Conservation (phyloP, 768 basidiomycete genomes). For the Terana coerulea region DNA sequence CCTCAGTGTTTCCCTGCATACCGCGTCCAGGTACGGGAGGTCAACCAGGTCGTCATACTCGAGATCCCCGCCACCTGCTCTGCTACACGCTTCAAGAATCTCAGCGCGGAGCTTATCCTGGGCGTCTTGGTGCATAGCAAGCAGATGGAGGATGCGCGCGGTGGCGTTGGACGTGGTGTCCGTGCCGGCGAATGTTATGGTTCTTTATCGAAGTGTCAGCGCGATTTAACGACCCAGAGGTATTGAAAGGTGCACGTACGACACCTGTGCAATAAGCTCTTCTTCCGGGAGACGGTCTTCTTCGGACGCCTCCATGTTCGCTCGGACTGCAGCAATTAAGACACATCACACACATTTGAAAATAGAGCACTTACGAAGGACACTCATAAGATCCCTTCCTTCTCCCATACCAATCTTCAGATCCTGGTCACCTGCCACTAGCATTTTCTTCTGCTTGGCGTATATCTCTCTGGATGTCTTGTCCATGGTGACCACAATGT, state of each 20-base stretch:
- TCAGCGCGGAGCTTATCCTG: constrained; percentile 10
- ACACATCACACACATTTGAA: not conserved
- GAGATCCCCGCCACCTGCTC: constrained; percentile 15
- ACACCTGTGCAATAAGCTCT: constrained; percentile 12
- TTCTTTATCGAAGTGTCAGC: too few species aligned
- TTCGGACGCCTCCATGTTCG: constrained; percentile 6
- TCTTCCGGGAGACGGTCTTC: constrained; percentile 12
- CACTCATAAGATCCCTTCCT: constrained; percentile 45
- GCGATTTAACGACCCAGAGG: too few species aligned
- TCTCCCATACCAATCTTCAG: constrained; percentile 4
- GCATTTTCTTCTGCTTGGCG: constrained; percentile 32
- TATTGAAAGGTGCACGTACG: constrained; percentile 1
- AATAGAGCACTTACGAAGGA: constrained; percentile 33
- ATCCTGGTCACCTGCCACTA: constrained; percentile 26
- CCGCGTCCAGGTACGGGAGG: constrained; percentile 13
- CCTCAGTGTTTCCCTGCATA: constrained; percentile 11
- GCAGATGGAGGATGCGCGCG: constrained; percentile 4
- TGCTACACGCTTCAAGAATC: constrained; percentile 11
- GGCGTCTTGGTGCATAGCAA: constrained; percentile 5
- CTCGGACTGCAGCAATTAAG: not conserved
- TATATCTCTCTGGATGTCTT: constrained; percentile 33
- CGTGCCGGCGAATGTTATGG: constrained; percentile 9
- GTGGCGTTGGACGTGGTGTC: constrained; percentile 13
- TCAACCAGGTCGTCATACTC: constrained; percentile 9
- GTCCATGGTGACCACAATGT: constrained; percentile 35